These are phyloP conservation scores for Ogataea ganodermae DNA, from an alignment of 805 yeast genomes.

Conservation along the genomic window DNA sequence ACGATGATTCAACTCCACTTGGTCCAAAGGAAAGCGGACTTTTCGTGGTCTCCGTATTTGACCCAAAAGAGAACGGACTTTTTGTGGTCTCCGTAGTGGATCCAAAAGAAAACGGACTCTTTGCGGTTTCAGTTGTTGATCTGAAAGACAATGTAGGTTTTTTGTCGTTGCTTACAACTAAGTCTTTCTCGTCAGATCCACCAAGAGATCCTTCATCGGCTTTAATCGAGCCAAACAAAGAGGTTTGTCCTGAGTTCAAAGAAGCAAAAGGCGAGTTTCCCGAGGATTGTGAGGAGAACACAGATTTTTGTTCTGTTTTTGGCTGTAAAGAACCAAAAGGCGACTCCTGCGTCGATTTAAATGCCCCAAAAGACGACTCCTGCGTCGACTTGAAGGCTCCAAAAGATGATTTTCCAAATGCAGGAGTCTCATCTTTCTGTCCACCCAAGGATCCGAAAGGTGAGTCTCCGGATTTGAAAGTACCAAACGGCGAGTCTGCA, in stretches of 20 bases:
- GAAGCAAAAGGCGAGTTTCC: not conserved
- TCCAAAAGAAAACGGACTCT: not conserved
- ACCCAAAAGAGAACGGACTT: too few relatives aligned
- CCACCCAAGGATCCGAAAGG: conserved; percentile 1
- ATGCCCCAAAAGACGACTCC: not conserved
- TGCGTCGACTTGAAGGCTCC: not conserved
- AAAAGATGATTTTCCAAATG: not conserved
- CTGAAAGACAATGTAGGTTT: not conserved
- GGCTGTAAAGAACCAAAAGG: not conserved
- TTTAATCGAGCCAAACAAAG: not conserved
- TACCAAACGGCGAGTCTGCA: too few relatives aligned
- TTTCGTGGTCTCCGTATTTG: too few relatives aligned
- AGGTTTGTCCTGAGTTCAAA: too few relatives aligned
- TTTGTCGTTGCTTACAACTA: too few relatives aligned
- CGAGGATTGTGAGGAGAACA: not conserved
- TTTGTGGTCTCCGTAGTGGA: too few relatives aligned
- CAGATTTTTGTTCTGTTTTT: not conserved
- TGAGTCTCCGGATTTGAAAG: not conserved
- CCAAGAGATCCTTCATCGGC: too few relatives aligned
- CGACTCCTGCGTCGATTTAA: not conserved
- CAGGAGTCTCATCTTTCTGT: not conserved
- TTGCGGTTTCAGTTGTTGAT: not conserved
- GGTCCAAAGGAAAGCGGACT: not conserved
- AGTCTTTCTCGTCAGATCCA: too few relatives aligned
- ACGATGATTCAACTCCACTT: not conserved